Evolutionary conservation across 2,329 filamentous ascomycete species (phyloP).

Genomic region (Graphilbum sp.): DNA sequence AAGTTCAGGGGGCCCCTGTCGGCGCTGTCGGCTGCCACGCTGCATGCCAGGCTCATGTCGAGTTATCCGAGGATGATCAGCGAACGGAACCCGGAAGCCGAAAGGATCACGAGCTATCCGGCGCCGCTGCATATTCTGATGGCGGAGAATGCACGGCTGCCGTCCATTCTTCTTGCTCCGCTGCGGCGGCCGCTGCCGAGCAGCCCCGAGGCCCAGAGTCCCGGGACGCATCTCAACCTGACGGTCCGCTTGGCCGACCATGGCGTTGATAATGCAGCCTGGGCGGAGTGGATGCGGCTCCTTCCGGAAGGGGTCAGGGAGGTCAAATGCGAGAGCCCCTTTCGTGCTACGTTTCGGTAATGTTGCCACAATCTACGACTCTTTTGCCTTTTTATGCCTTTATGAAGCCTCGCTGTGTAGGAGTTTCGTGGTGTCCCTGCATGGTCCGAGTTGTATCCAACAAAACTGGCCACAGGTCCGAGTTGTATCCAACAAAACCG

Average conservation of each 20-base stretch:
- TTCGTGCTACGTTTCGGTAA: constrained; percentile 22
- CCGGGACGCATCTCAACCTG: constrained; percentile 29
- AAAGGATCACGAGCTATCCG: constrained; percentile 30
- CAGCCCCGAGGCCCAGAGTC: constrained; percentile 20
- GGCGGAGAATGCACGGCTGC: constrained; percentile 33
- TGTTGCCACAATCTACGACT: no score
- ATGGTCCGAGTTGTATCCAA: no score
- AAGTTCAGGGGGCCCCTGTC: constrained; percentile 27
- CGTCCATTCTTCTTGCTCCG: constrained; percentile 39
- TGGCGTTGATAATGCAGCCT: constrained; percentile 32
- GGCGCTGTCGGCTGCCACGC: constrained; percentile 25
- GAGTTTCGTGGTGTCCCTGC: no score
- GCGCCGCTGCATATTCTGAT: constrained; percentile 39
- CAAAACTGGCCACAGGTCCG: no score
- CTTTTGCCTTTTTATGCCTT: no score
- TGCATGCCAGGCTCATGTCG: constrained; percentile 29
- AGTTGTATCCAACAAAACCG: no score
- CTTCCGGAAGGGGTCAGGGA: constrained; percentile 41
- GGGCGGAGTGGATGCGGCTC: constrained; percentile 41
- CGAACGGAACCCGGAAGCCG: constrained; percentile 30
- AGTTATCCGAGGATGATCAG: constrained; percentile 34
- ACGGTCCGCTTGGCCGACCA: constrained; percentile 35
- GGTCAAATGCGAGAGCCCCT: constrained; percentile 37
- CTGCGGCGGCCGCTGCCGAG: constrained; percentile 24
- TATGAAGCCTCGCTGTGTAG: no score